Percentiles rank a stretch among this genome's conserved stretches.
Evolutionary conservation across 2,329 filamentous ascomycete genomes (phyloP).

Genomic region (Xylaria polymorpha): DNA sequence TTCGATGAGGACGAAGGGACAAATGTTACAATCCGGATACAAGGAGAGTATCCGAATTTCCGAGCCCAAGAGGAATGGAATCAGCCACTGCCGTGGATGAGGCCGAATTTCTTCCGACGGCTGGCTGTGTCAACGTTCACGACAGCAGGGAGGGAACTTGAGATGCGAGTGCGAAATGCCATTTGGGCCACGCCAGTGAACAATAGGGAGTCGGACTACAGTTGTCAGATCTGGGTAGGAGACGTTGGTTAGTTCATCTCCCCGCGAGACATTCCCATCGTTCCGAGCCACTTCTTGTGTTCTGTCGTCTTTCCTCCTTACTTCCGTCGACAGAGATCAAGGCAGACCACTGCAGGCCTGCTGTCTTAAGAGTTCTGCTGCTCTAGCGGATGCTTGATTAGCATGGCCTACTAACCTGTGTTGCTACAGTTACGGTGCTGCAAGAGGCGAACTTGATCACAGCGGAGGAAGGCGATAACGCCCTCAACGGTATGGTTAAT

Average conservation of each 20-base stretch:
- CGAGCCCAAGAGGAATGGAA: slow-evolving; percentile 45
- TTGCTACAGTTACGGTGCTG: slow-evolving; percentile 42
- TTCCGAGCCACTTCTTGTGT: not conserved
- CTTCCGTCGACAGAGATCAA: not conserved
- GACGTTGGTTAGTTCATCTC: slow-evolving; percentile 40
- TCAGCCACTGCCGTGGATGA: slow-evolving; percentile 42
- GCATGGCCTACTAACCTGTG: slow-evolving; percentile 25
- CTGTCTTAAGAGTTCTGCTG: not conserved
- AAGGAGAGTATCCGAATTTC: slow-evolving; percentile 46
- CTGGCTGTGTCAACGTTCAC: slow-evolving; percentile 46
- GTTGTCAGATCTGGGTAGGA: slow-evolving; percentile 48
- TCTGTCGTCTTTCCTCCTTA: not conserved
- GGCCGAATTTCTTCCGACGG: slow-evolving; percentile 47
- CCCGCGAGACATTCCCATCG: not conserved
- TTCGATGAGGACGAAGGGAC: slow-evolving; percentile 47
- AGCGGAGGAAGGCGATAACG: slow-evolving; percentile 48
- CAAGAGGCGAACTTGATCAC: slow-evolving; percentile 48
- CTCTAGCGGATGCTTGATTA: not conserved
- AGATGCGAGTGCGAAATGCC: slow-evolving; percentile 44
- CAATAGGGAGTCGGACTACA: slow-evolving; percentile 46
- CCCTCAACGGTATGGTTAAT: slow-evolving; percentile 48
- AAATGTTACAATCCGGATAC: slow-evolving; percentile 49
- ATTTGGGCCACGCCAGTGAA: slow-evolving; percentile 45
- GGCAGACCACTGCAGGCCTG: not conserved
- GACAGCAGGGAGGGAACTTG: slow-evolving; percentile 39